A percentile compares a stretch with the other conserved stretches of the same genome.
Evolutionary conservation across 306 rosid species (phyloP).

Genomic region (Cicer pinnatifidum): DNA sequence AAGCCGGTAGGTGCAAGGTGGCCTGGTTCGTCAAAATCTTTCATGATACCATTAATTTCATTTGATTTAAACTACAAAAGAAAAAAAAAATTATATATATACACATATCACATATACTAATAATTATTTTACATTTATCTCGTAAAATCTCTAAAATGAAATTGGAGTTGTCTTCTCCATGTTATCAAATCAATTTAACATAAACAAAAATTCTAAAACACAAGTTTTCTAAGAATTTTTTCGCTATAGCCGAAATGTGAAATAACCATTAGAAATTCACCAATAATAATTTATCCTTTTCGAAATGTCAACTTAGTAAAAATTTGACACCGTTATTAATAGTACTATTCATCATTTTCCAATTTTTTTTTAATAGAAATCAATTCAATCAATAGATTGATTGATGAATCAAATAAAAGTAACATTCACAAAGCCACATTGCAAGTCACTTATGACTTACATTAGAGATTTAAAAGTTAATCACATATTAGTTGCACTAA

Average conservation of each 20-base stretch:
- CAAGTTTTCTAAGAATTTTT: neutral
- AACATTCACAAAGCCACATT: neutral
- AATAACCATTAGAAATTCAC: too few relatives aligned
- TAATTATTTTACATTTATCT: too few relatives aligned
- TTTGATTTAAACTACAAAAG: conserved; percentile 59
- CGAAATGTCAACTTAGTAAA: too few relatives aligned
- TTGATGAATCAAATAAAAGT: neutral
- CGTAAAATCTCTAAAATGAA: too few relatives aligned
- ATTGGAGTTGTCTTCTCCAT: neutral
- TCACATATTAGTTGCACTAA: too few relatives aligned
- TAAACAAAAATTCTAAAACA: neutral
- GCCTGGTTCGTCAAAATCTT: conserved; percentile 94
- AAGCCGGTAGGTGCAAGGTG: conserved; percentile 94
- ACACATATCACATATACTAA: too few relatives aligned
- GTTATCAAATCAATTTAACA: neutral
- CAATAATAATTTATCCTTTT: too few relatives aligned
- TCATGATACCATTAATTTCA: conserved; percentile 69
- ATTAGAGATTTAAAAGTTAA: too few relatives aligned
- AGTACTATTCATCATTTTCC: too few relatives aligned
- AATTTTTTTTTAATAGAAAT: too few relatives aligned
- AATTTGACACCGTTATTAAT: too few relatives aligned
- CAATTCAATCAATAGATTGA: neutral
- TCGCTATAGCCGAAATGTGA: neutral
- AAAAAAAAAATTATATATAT: too few relatives aligned
- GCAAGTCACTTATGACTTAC: neutral